These are phyloP conservation scores for Ottelia alismoides DNA, from an alignment of 106 monocot species.

Conservation along the genomic window DNA sequence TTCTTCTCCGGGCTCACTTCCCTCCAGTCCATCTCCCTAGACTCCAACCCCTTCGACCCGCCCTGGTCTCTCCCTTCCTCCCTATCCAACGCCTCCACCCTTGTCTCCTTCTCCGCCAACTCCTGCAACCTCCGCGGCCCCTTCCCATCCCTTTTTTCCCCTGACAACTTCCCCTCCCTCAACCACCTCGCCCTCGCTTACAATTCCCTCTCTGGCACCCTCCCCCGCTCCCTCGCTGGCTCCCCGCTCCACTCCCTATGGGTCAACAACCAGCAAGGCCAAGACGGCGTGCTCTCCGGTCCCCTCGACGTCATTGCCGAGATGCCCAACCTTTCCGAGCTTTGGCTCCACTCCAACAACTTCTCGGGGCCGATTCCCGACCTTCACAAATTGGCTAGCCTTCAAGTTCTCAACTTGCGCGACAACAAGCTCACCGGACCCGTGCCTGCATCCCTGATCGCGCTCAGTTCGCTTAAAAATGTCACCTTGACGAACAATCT, in stretches of 20 bases:
- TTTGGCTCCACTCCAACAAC: conserved; percentile 36
- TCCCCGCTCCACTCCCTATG: conserved; percentile 24
- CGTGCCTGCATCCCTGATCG: conserved; percentile 23
- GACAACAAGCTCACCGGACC: conserved; percentile 35
- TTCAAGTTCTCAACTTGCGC: conserved; percentile 21
- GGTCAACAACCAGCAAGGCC: conserved; percentile 25
- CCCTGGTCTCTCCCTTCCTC: conserved; percentile 30
- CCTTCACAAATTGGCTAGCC: conserved; percentile 3
- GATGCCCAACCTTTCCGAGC: conserved; percentile 22
- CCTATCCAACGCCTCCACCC: conserved; percentile 13
- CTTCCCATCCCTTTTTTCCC: conserved; percentile 24
- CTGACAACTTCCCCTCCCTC: conserved; percentile 18
- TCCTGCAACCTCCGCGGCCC: conserved; percentile 34
- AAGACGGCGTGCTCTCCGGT: conserved; percentile 17
- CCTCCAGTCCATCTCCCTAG: conserved; percentile 29
- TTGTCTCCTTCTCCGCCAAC: conserved; percentile 59
- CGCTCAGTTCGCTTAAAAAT: conserved; percentile 8
- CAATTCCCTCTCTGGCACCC: conserved; percentile 17
- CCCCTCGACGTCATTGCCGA: conserved; percentile 20
- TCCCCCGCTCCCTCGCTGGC: conserved; percentile 19
- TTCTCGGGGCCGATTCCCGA: conserved; percentile 43
- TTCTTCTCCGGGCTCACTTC: conserved; percentile 41
- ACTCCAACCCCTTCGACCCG: conserved; percentile 41
- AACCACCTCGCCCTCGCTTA: conserved; percentile 21
- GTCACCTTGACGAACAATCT: conserved; percentile 31